Base-by-base conservation (phyloP, 1,139 yeast species). In the Taphrina sp. region DNA sequence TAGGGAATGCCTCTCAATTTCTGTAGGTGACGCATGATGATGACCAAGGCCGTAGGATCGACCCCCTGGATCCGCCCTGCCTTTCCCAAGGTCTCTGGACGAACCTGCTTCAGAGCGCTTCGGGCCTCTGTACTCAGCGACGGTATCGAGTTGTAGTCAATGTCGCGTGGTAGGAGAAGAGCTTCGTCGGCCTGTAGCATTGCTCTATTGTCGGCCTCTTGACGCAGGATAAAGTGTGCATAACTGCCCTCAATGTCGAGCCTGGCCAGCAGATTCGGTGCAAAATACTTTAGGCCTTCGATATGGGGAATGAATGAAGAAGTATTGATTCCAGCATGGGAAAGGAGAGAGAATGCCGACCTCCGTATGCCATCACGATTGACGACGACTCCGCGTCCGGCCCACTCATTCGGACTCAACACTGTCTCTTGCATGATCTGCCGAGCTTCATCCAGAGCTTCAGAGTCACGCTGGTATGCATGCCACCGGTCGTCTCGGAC, bases 11-110 rank as follows among this genome's bases (percentile, higher is more conserved):
- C 52, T 16, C 52, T 34, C 24, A 31, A 17, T 3, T 42, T 41
- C 24, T 52, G 46, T 36, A 52, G 34, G 23, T 52, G 42, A 12
- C 52, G 19, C 52, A 52, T 20, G 12, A 52, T 36, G 41, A 24
- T 37, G 33, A 72, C 65, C 46, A 74, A 69, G 1, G 75, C 76
- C 1, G 74, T 70, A 1, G 97, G 96, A 0, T 97, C 92, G 0
- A 92, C 83, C 0, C 98, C 97, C 65, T 92, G 95, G 16, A 90
- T 85, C 63, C 97, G 76, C 65, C 96, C 77, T 0, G 97, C 97
- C 67, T 92, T 97, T 0, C 97, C 98, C 49, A 92, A 80, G 0
- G 96, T 92, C 57, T 80, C 80, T 0, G 98, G 98, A 61, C 87
- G 85, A 8, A 88, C 80, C 5, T 78, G 76, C 64, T 87, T 86